Evolutionary conservation across 2,329 filamentous ascomycete species (phyloP), one percentile per base, ranked within the genome.

Genomic region (Aschersonia sp.): DNA sequence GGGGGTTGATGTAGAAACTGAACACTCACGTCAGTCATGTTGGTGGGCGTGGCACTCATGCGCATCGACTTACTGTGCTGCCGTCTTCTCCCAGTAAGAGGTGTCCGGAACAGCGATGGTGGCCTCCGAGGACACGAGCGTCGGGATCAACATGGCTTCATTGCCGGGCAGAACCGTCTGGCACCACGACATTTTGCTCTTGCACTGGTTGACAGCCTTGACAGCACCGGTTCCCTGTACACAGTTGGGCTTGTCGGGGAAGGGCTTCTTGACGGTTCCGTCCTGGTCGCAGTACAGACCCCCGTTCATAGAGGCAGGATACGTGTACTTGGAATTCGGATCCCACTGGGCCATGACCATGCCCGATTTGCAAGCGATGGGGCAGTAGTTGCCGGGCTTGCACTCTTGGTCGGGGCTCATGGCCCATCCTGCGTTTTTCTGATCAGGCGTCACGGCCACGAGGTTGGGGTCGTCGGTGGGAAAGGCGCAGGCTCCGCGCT

Each of bases 291-390:
- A 90, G 60, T 77, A 83, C 10, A 89, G 65, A 47, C 85, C 85
- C 55, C 85, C 85, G 52, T 84, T 79, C 79, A 85, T 87, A 4
- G 83, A 88, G 52, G 73, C 63, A 2, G 83, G 82, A 61, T 81
- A 86, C 37, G 63, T 67, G 59, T 87, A 89, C 5, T 70, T 79
- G 4, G 84, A 84, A 49, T 71, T 63, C 0, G 81, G 79, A 58
- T 87, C 78, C 85, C 85, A 89, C 63, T 90, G 85, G 52, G 79
- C 77, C 71, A 84, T 85, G 31, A 89, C 77, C 68, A 86, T 76
- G 50, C 85, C 85, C 0, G 84, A 63, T 50, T 81, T 82, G 61
- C 85, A 89, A 47, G 85, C 85, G 60, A 85, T 81, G 2, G 85
- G 85, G 59, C 85, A 89, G 64, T 83, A 88, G 54, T 62, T 75